These are phyloP conservation scores for Biancaea sappan DNA, from an alignment of 306 rosid genomes.

Conservation along the genomic window DNA sequence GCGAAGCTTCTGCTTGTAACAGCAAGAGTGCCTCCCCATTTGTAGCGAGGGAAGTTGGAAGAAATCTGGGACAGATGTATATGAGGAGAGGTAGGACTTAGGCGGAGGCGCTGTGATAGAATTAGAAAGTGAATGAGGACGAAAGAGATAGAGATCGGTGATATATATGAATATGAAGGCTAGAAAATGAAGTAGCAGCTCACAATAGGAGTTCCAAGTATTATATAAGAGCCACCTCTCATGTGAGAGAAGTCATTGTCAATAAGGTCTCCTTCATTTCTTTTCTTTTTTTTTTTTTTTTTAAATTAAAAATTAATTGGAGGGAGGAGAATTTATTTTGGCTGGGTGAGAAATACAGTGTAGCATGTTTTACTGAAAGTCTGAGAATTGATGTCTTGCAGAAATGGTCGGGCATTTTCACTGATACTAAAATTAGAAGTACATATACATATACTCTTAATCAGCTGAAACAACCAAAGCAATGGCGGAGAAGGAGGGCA, in stretches of 20 bases:
- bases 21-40: constrained; percentile 73
- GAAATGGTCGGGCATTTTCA: neutral
- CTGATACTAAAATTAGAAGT: neutral
- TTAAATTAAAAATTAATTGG: neutral
- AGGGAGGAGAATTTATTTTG: neutral
- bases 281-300: neutral
- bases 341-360: neutral
- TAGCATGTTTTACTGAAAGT: neutral
- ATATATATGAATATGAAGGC: constrained; percentile 21
- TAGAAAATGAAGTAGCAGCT: constrained; percentile 13
- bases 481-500: neutral
- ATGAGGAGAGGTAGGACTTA: neutral
- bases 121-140: constrained; percentile 27
- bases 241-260: constrained; percentile 1
- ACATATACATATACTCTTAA: constrained; percentile 2
- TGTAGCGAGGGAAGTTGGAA: constrained; percentile 23
- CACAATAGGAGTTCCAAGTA: neutral
- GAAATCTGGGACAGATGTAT: constrained; percentile 26
- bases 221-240: constrained; percentile 3
- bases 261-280: neutral
- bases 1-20: constrained; percentile 66
- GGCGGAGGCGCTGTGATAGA: constrained; percentile 26
- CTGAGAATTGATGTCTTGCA: neutral
- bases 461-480: constrained; percentile 23
- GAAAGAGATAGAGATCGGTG: constrained; percentile 41